Base-by-base conservation (phyloP, 768 basidiomycete species). In the Boletus subcaerulescens region DNA sequence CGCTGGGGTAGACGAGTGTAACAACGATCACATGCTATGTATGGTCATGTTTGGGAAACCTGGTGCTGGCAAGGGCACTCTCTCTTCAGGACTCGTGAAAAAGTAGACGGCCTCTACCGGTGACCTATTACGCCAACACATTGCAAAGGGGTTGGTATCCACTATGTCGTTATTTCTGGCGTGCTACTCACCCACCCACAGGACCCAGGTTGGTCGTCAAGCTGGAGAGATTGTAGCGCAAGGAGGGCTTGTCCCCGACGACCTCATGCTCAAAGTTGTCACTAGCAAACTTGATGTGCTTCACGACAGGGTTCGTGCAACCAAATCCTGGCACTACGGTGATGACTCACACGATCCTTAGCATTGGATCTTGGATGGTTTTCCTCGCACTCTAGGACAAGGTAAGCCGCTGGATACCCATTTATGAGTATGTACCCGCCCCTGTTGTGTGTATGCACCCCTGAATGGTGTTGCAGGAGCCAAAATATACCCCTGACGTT, bases 291-390 rank as follows among this genome's bases (percentile, higher is more conserved):
- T 95, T 17, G 83, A 88, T 60, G 63, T 68, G 15, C 73, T 91
- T 48, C 78, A 79, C 45, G 83, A 86, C 71, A 85, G 80, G 77
- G 91, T 88, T 74, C 56, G 48, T 44, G 38, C n/a, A 4, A 17
- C 17, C 40, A 10, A 8, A 5, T 20, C 15, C 20, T 14, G 1
- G 33, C 45, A 12, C 17, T 9, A 22, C 32, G 13, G 20, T 32
- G 14, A 20, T 45, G 12, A 10, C 55, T 50, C 44, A 52, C 50
- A 9, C 32, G 17, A 43, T 17, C 36, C 15, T 12, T 57, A 93
- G 89, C 86, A 90, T 65, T 95, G 93, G 93, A 88, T 96, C 59
- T 70, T 95, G 42, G 94, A 96, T 60, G 94, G 94, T 29, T 95
- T 96, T 65, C 94, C 94, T 48, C 85, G 93, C 36, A 96, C 93